A percentile compares a stretch with the other conserved stretches of the same genome.
Conservation (phyloP, 176 grass and related monocot genomes). For the Panicum miliaceum region DNA sequence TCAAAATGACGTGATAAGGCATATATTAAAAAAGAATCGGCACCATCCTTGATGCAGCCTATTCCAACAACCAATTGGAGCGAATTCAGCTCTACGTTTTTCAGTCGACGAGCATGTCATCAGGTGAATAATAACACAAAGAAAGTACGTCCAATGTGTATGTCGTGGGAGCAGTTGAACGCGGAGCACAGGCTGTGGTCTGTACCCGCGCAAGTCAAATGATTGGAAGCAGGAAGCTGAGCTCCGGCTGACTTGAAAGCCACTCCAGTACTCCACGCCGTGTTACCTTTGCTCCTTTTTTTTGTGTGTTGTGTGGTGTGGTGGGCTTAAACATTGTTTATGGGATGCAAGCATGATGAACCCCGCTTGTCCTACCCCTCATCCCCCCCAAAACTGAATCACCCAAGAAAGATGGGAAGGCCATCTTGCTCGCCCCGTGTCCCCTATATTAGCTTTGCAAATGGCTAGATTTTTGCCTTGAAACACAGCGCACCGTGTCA, state of each 20-base stretch:
- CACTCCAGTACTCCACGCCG: neutral
- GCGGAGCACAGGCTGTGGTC: neutral
- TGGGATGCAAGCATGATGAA: slow-evolving; percentile 14
- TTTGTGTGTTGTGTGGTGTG: neutral
- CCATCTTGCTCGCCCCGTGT: neutral
- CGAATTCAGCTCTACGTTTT: neutral
- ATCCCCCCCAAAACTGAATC: too few relatives aligned
- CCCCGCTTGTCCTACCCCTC: neutral
- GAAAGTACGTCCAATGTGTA: neutral
- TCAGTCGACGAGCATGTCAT: neutral
- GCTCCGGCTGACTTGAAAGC: neutral
- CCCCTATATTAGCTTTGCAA: too few relatives aligned
- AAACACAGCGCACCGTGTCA: neutral
- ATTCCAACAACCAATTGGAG: neutral
- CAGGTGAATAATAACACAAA: neutral
- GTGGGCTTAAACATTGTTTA: neutral
- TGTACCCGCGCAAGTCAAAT: neutral
- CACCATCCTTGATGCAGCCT: neutral
- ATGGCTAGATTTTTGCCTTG: neutral
- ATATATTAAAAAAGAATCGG: neutral
- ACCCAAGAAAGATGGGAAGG: neutral
- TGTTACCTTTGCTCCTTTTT: too few relatives aligned
- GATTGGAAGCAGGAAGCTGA: neutral
- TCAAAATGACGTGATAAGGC: neutral
- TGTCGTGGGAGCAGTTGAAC: neutral